A percentile compares a stretch with the other conserved stretches of the same genome.
Evolutionary conservation across 2,329 filamentous ascomycete species (phyloP).

Genomic region (Microsporum ferrugineum): DNA sequence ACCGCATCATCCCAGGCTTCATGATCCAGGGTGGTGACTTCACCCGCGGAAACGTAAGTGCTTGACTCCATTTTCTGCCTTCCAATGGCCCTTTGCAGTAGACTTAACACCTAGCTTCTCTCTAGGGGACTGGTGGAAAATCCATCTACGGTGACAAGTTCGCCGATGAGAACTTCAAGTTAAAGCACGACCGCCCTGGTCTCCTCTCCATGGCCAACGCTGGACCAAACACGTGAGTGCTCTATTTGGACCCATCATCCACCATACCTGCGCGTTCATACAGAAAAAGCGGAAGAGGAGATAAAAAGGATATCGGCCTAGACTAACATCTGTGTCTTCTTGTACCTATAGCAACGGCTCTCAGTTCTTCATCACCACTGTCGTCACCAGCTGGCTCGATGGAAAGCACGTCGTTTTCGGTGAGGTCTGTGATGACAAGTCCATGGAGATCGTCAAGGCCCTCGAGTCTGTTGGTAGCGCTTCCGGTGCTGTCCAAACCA

Average conservation of each 20-base stretch:
- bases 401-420: slow-evolving; percentile 61
- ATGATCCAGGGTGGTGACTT: slow-evolving; percentile 97
- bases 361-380: slow-evolving; percentile 63
- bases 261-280: too few relatives aligned
- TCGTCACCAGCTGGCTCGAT: slow-evolving; percentile 55
- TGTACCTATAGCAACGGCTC: slow-evolving; percentile 49
- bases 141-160: slow-evolving; percentile 96
- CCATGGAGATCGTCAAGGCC: slow-evolving; percentile 45
- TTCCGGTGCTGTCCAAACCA: slow-evolving; percentile 42
- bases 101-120: neutral
- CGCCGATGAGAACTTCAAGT: slow-evolving; percentile 78
- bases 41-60: slow-evolving; percentile 75
- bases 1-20: slow-evolving; percentile 85
- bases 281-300: too few relatives aligned
- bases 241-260: neutral
- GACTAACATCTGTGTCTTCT: neutral
- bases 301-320: too few relatives aligned
- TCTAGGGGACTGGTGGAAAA: slow-evolving; percentile 75
- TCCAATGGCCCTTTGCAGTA: slow-evolving; percentile 11
- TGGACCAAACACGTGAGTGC: slow-evolving; percentile 71
- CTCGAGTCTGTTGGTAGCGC: slow-evolving; percentile 49
- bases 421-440: slow-evolving; percentile 46
- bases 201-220: slow-evolving; percentile 93
- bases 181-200: slow-evolving; percentile 62
- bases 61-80: neutral